Evolutionary conservation across 2,329 filamentous ascomycete genomes (phyloP), one percentile per base, ranked within the genome.

Genomic region (Alternaria viburni): DNA sequence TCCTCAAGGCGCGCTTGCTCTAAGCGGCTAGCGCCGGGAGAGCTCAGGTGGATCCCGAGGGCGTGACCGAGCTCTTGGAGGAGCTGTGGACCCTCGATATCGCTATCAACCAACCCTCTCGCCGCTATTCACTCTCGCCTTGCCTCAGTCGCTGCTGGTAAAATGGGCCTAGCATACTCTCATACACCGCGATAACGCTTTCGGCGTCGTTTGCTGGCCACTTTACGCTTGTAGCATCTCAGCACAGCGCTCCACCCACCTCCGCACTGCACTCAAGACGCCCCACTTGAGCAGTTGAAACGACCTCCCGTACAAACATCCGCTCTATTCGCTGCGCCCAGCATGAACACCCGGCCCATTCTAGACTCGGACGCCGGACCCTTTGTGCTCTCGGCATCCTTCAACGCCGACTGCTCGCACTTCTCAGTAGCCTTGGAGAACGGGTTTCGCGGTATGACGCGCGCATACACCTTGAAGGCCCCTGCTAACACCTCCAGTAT

Each of bases 381-480:
- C 5, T 87, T 90, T 64, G 94, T 93, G 11, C 86, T 97, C 41
- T 96, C 93, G 13, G 89, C 91, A 49, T 89, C 91, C 9, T 97
- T 97, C 83, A 98, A 97, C 77, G 86, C 89, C 73, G 92, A 96
- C 78, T 88, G 88, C 69, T 94, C 89, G 71, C 94, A 91, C 75
- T 98, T 98, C 80, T 88, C 93, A 25, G 91, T 96, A 28, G 96
- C 93, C 9, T 85, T 97, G 9, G 92, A 97, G 75, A 90, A 90
- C 11, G 95, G 95, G 26, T 94, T 96, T 79, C 92, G 91, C 80
- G 89, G 93, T 94, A 86, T 74, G 89, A 44, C 56, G 57, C 58
- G n/a, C n/a, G 25, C 43, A 30, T 23, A 9, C 28, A 25, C 3
- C 25, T 54, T 26, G 21, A 17, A 28, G 3, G 36, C 49, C 21